These are phyloP conservation scores for Coelomomyces lativittatus DNA, from an alignment of 371 early-diverging fungal genomes.

Conservation along the genomic window DNA sequence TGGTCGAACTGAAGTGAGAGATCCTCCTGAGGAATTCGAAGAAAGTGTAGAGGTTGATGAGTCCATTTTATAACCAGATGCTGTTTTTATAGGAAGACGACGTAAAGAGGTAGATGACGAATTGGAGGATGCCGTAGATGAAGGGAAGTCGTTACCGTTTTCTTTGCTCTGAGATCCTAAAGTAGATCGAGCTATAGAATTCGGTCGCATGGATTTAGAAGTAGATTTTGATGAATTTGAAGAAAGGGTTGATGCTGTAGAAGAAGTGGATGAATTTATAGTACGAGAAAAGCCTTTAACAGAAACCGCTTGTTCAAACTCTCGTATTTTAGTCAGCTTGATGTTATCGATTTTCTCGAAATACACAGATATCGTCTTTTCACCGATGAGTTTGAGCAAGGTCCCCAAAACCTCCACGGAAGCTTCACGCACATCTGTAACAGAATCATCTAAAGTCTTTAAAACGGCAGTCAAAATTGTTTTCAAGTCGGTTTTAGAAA, in stretches of 20 bases:
- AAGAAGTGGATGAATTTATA: neutral
- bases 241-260: neutral
- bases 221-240: constrained; percentile 2
- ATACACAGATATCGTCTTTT: constrained; percentile 48
- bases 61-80: too few species aligned
- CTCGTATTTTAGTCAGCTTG: constrained; percentile 67
- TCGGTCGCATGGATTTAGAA: constrained; percentile 4
- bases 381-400: constrained; percentile 66
- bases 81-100: too few species aligned
- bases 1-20: too few species aligned
- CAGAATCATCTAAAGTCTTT: constrained; percentile 65
- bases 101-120: too few species aligned
- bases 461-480: constrained; percentile 50
- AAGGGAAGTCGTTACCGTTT: too few species aligned
- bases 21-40: too few species aligned
- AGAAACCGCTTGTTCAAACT: constrained; percentile 64
- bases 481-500: constrained; percentile 61
- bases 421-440: constrained; percentile 64
- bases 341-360: constrained; percentile 69
- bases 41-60: too few species aligned
- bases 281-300: constrained; percentile 8
- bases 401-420: constrained; percentile 74
- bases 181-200: too few species aligned
- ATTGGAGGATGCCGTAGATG: too few species aligned
- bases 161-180: too few species aligned